Evolutionary conservation across 768 basidiomycete genomes (phyloP).

Genomic region (Saitozyma sp.): DNA sequence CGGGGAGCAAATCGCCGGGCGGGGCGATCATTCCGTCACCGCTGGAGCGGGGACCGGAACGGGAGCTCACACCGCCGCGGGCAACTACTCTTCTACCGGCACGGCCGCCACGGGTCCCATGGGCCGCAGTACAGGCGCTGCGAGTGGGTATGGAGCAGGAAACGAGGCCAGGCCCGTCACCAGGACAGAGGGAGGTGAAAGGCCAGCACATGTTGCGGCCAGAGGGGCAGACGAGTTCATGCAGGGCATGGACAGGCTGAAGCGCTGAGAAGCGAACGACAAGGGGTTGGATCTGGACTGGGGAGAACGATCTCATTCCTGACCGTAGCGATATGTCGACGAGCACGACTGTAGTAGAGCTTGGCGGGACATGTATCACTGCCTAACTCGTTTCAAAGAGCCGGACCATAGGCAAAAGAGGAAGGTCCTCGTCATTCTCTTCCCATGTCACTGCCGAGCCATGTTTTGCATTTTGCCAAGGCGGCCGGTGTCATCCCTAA

Average conservation of each 20-base stretch:
- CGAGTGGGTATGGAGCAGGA: too few species aligned
- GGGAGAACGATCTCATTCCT: background rate
- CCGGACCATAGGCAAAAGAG: background rate
- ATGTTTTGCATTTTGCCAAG: background rate
- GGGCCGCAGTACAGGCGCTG: background rate
- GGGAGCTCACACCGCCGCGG: too few species aligned
- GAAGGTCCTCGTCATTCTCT: background rate
- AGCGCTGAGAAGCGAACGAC: constrained; percentile 6
- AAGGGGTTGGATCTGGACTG: background rate
- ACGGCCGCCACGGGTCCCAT: background rate
- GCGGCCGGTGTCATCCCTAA: too few species aligned
- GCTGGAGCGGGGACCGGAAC: background rate
- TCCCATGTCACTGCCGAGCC: background rate
- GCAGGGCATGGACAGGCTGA: constrained; percentile 20
- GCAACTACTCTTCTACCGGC: background rate
- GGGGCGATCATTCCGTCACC: constrained; percentile 3
- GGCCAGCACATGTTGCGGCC: constrained; percentile 27
- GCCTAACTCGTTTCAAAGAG: background rate
- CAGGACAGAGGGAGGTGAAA: constrained; percentile 17
- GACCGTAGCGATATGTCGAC: background rate
- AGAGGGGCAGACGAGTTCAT: constrained; percentile 32
- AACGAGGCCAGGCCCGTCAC: background rate
- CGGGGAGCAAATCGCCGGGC: constrained; percentile 26
- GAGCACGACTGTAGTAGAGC: background rate
- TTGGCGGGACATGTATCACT: background rate